Evolutionary conservation across 345 rosid species (phyloP), one percentile per base, ranked within the genome.

Genomic region (Dipteronia sinensis): DNA sequence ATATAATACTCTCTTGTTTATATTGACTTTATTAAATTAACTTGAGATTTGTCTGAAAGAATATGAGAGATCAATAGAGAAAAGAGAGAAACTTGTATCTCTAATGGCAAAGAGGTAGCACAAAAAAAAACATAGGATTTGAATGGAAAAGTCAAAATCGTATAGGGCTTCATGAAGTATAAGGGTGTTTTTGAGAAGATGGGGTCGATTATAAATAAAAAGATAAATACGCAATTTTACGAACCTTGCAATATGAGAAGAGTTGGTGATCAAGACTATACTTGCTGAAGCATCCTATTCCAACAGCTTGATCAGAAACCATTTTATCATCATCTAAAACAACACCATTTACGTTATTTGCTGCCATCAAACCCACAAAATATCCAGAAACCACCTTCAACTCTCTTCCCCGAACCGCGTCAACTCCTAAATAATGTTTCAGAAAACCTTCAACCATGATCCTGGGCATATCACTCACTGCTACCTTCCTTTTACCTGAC

Each of bases 391-490:
- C 59, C 10, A 56, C 75, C 72, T 84, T 86, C 81, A 90, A 62
- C 44, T 89, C 90, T 78, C 90, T 87, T 10, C 88, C 94, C 1
- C 84, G 34, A 64, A 87, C 89, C 64, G 34, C 80, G 31, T 88
- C 89, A 82, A 85, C 77, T 51, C 85, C 84, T 77, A 89, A 62
- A 69, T 87, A 84, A 72, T 90, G 86, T 72, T 63, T 82, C 75
- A 92, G 73, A 75, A 90, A 87, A 27, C 77, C 81, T 70, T 90
- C 92, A 72, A 90, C 83, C 97, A 90, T 90, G 25, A 88, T 65
- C 31, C 78, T 84, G 7, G 97, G 94, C 74, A 89, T 71, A 46
- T 80, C 85, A 72, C 87, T 88, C 38, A 90, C 83, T 25, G 83
- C 92, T 27, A 88, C 73, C 70, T 79, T 88, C 64, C 72, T 82